A percentile compares a stretch with the other conserved stretches of the same genome.
Conservation (phyloP, 2,329 filamentous ascomycete species). For the Ambrosiella beaveri region DNA sequence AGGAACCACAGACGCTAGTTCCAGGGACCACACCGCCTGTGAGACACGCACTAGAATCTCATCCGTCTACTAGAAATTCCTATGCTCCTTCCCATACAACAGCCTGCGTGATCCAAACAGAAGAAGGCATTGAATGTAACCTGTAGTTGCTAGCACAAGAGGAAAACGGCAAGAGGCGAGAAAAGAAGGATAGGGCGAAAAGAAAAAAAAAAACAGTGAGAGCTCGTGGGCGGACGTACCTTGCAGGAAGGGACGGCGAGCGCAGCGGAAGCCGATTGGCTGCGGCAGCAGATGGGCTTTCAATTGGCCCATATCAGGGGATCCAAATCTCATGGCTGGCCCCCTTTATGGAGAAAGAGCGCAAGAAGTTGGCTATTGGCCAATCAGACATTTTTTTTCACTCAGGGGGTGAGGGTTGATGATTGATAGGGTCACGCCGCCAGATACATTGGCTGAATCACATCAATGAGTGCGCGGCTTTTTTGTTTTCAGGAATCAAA, state of each 20-base stretch:
- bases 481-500: too few species aligned
- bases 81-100: not conserved
- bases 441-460: too few species aligned
- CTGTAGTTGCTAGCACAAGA: not conserved
- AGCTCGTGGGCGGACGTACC: constrained; percentile 1
- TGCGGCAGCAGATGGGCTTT: not conserved
- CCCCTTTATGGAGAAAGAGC: constrained; percentile 1
- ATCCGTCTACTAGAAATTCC: not conserved
- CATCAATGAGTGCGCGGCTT: too few species aligned
- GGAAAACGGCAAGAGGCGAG: not conserved
- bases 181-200: not conserved
- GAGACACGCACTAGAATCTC: not conserved
- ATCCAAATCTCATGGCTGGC: constrained; percentile 5
- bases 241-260: constrained; percentile 6
- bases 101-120: not conserved
- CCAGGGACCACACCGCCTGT: not conserved
- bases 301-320: not conserved
- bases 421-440: not conserved
- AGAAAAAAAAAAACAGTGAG: not conserved
- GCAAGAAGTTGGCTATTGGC: not conserved
- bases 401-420: not conserved
- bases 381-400: not conserved
- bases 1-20: constrained; percentile 5
- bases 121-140: not conserved
- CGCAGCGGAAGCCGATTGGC: constrained; percentile 1